phyloP scores from a whole-genome alignment of 768 basidiomycete genomes.

The Dendrothele bispora region DNA sequence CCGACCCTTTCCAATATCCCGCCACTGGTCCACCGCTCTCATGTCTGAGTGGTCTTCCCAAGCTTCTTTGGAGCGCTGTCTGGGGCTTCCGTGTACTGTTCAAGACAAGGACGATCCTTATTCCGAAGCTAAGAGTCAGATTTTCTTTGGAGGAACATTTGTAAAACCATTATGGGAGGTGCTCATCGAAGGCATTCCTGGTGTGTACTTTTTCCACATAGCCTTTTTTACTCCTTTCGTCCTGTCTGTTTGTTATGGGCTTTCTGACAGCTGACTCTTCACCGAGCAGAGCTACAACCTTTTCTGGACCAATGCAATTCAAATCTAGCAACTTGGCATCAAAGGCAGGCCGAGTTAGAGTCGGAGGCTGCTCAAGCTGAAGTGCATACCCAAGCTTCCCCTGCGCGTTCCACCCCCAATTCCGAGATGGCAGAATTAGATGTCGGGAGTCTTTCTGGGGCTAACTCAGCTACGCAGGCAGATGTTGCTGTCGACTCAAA shows the following conservation, averaged over 20 bases:
- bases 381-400: constrained; percentile 8
- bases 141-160: constrained; percentile 85
- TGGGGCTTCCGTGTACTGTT: constrained; percentile 69
- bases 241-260: not conserved
- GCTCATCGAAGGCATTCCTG: constrained; percentile 70
- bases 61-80: constrained; percentile 78
- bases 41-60: constrained; percentile 91
- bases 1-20: constrained; percentile 88
- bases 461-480: not conserved
- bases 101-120: constrained; percentile 39
- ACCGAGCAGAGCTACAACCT: constrained; percentile 55
- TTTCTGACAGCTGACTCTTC: not conserved
- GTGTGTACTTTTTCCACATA: constrained; percentile 39
- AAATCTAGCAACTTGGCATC: constrained; percentile 73
- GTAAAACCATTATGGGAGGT: constrained; percentile 83
- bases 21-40: constrained; percentile 89
- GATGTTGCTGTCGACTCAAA: not conserved
- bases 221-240: not conserved
- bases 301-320: constrained; percentile 67
- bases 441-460: too few relatives aligned
- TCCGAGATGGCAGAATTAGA: too few relatives aligned
- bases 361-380: constrained; percentile 16
- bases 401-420: too few relatives aligned
- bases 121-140: constrained; percentile 73
- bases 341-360: constrained; percentile 41